A percentile compares a stretch with the other conserved stretches of the same genome.
Conservation (phyloP, 2,329 filamentous ascomycete species). For the Fusarium marasasianum region DNA sequence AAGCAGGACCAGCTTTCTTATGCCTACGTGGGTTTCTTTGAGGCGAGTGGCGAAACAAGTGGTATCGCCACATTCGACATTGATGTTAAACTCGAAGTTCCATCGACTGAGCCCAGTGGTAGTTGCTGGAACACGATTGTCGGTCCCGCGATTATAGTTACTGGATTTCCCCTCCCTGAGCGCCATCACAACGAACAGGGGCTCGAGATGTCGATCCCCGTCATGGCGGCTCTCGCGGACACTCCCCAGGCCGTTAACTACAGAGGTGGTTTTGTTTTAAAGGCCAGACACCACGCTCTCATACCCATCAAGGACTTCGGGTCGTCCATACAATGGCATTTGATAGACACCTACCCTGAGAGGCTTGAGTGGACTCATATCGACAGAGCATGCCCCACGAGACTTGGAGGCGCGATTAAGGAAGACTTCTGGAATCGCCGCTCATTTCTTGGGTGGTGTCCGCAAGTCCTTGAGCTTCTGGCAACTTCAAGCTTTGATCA, state of each 20-base stretch:
- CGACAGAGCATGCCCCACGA: not conserved
- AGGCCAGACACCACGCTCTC: not conserved
- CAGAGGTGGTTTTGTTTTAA: not conserved
- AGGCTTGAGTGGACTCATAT: not conserved
- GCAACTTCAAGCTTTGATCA: not conserved
- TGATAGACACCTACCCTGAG: not conserved
- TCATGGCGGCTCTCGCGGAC: not conserved
- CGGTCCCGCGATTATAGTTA: not conserved
- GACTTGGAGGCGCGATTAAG: not conserved
- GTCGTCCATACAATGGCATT: not conserved
- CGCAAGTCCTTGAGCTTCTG: not conserved
- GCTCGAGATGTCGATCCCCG: not conserved
- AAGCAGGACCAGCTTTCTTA: not conserved
- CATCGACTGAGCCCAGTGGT: accelerated
- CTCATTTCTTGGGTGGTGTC: not conserved
- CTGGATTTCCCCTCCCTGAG: not conserved
- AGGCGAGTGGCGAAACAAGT: not conserved
- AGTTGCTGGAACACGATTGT: not conserved
- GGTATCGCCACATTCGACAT: not conserved
- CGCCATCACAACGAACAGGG: not conserved
- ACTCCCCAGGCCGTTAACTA: not conserved
- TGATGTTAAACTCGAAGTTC: not conserved
- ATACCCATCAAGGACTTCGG: not conserved
- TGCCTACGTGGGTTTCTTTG: not conserved
- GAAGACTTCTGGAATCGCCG: not conserved